Evolutionary conservation across 2,329 filamentous ascomycete genomes (phyloP), one percentile per base, ranked within the genome.

Genomic region (Exophiala alcalophila): DNA sequence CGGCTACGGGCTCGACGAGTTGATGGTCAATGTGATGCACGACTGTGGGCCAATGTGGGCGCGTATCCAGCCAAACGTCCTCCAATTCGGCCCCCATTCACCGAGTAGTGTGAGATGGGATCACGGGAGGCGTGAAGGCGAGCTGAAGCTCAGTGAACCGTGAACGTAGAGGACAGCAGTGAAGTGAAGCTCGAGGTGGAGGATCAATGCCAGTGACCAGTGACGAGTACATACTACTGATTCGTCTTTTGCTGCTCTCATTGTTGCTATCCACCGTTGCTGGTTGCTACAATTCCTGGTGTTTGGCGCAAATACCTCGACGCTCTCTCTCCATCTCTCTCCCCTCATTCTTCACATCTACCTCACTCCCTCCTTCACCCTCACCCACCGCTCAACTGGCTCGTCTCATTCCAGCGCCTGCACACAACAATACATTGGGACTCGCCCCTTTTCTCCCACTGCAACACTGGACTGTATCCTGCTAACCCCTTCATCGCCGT

Each of bases 21-120:
- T 5, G n/a, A n/a, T n/a, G n/a, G 7, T 29, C 16, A 29, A 15
- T 15, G 27, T 29, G 27, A n/a, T 15, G n/a, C n/a, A n/a, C 11
- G 30, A 11, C 14, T 20, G 41, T 30, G 14, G 28, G 18, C 44
- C 40, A 46, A 40, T 42, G 38, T 31, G 28, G 42, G 49, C 47
- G 42, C 46, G 32, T 48, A 52, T 31, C 31, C 49, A 40, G 29
- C 36, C 32, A 43, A 36, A 47, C 44, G 32, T 20, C 40, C 50
- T 53, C 37, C 45, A 48, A 52, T 52, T 52, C 45, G 44, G 25
- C 28, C 41, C n/a, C n/a, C n/a, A n/a, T n/a, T n/a, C n/a, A n/a
- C n/a, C n/a, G n/a, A n/a, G 41, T 33, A 27, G 41, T 34, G 49
- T 52, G 41, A 25, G 33, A 26, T 20, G 38, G 38, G 38, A 40